Evolutionary conservation across 2,329 filamentous ascomycete genomes (phyloP).

Genomic region (Ophiocordyceps polyrhachis-furcata): DNA sequence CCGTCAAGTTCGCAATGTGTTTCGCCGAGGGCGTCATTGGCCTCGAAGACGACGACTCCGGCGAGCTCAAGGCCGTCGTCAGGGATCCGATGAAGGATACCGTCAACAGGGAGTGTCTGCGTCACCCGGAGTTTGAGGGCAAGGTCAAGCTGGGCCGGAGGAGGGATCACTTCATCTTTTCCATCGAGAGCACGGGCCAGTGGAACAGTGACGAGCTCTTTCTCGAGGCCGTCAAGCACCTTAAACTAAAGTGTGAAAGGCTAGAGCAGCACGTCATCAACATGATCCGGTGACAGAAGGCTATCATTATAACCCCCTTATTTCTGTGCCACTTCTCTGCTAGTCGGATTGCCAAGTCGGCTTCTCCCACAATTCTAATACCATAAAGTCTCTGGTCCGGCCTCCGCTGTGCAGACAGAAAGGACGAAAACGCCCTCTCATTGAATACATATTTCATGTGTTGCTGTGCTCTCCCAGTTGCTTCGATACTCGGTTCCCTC

Average conservation of each 20-base stretch:
- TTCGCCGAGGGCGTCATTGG: constrained; percentile 80
- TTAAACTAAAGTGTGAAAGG: constrained; percentile 68
- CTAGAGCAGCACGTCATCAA: constrained; percentile 52
- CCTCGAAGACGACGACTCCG: constrained; percentile 51
- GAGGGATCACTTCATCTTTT: constrained; percentile 95
- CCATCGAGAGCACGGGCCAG: constrained; percentile 85
- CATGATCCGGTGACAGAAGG: constrained; percentile 31
- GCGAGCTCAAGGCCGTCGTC: constrained; percentile 77
- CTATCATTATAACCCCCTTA: background rate
- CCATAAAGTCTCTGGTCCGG: background rate
- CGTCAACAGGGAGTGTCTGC: constrained; percentile 78
- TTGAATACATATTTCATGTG: background rate
- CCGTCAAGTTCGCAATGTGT: constrained; percentile 74
- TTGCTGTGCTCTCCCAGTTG: background rate
- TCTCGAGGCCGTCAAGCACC: constrained; percentile 65
- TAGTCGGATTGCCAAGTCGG: background rate
- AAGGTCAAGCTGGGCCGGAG: constrained; percentile 87
- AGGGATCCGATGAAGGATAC: constrained; percentile 82
- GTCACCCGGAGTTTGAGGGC: constrained; percentile 81
- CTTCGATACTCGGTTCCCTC: no score
- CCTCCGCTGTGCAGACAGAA: no score
- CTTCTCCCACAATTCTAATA: background rate
- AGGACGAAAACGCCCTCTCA: no score
- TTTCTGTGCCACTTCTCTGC: background rate
- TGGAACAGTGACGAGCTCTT: constrained; percentile 90